Base-by-base conservation (phyloP, 768 basidiomycete genomes). In the Xanthoconium stramineum region DNA sequence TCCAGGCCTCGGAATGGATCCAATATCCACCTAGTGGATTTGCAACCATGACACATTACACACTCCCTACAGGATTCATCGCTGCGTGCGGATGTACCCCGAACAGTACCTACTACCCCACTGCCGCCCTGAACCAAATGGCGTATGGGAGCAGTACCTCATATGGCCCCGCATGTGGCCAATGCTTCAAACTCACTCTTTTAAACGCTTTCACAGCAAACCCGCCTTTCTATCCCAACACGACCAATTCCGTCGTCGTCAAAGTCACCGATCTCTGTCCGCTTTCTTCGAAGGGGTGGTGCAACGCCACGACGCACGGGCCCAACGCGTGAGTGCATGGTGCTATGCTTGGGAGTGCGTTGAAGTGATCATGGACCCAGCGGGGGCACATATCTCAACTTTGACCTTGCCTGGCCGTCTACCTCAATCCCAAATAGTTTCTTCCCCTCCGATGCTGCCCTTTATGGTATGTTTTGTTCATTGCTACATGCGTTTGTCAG, bases 251-350 rank as follows among this genome's bases (percentile, higher is more conserved):
- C 39, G 73, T 91, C 14, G 80, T 89, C 24, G 74, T 93, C 49
- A 94, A 94, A 71, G 72, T 94, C 40, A 91, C 87, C 5, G 91
- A 93, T 68, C 69, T 90, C 19, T 94, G 91, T 65, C 90, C 91
- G 7, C 71, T 82, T 15, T 82, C 82, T 2, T 66, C 71, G 52
- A 66, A 67, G 20, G 86, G 84, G 15, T 90, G 85, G 88, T 93
- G 91, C 63, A 83, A 80, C 38, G 91, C 81, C 5, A 90, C 85
- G 10, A 69, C 73, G 6, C 70, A 69, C 6, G 79, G 80, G 47
- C 81, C 83, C 4, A 92, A 92, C 63, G 68, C 78, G 88, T 89
- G 67, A 62, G 86, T 72, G 37, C 24, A 30, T 37, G 48, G 12
- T 7, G n/a, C 6, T 29, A 14, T 39, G 33, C 47, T 45, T 11